Base-by-base conservation (phyloP, 495 filamentous ascomycete genomes). In the Copromyces sp. region DNA sequence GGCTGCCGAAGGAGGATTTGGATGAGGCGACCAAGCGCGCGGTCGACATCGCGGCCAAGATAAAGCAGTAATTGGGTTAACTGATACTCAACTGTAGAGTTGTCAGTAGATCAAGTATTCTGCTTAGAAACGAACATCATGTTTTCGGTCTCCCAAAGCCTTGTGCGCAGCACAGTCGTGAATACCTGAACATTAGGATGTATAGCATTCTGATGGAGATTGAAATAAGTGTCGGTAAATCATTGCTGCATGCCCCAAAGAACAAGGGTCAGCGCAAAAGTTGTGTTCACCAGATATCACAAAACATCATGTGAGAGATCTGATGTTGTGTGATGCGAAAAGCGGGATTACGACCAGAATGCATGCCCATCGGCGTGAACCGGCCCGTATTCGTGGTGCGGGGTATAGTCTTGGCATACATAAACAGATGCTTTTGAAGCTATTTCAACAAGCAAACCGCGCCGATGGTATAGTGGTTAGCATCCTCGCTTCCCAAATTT, bases 1-100 rank as follows among this genome's bases (percentile, higher is more conserved):
- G 84, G 0, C 75, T 91, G 71, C 83, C 86, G n/a, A 78, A 82
- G 74, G 90, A 91, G 80, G 84, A 89, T 73, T 71, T 91, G 72
- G 89, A 90, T 77, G 87, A 87, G 74, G 77, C 76, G 9, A 89
- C 87, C 0, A 82, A 78, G 78, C 69, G 68, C 14, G 83, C 82
- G 9, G 75, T 88, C 0, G 77, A 81, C 11, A 74, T 80, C 77
- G 75, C 39, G 5, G 71, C 72, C 47, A 29, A 32, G 47, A 29
- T 32, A 20, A 53, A 11, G 47, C 53, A 70, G 37, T 24, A 44
- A 70, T 14, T 75, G 53, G 69, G 41, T 9, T 9, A 37, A n/a
- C 2, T 47, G 24, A 14, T 32, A 8, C 3, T 24, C 1, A 32
- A 12, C 4, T 7, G 24, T 6, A 16, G 1, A 59, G 24, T 0